Base-by-base conservation (phyloP, 305 asterid genomes). In the Solanum aculeatissimum region DNA sequence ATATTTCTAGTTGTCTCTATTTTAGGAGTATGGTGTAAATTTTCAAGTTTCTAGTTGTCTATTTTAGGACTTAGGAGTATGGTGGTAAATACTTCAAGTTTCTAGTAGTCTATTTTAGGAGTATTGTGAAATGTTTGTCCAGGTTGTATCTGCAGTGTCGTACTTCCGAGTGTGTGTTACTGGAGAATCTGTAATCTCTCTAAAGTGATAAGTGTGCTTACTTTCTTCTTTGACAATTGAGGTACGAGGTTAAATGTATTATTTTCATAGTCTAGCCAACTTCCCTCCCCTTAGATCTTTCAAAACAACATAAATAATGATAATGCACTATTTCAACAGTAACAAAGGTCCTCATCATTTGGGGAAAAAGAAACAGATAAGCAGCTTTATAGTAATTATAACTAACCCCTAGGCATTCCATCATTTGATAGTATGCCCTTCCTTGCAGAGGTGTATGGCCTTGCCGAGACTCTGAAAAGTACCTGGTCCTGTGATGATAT, bases 391-490 rank as follows among this genome's bases (percentile, higher is more conserved):
- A 23, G 29, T 40, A 71, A 55, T 87, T 83, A 19, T 60, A 18
- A 88, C 98, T 92, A 92, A 96, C 99, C 86, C 98, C 98, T 38
- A 95, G 96, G 82, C 98, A 95, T 87, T 95, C 99, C 98, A 96
- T 96, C 99, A 96, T 96, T 89, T 96, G 99, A 90, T 93, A 96
- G 89, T 96, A 96, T 42, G 99, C 98, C 88, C 98, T 94, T 14
- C 99, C 98, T 42, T 91, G 96, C 85, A 96, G 85, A 47, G 99
- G 99, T 86, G 99, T 92, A 88, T 96, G 99, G 72, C 99, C 99
- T 89, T 95, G 92, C 66, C 98, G 88, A 77, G 98, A 92, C 89
- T 93, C 98, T n/a, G 99, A 96, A 90, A 96, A 96, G 86, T 94
- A 96, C 84, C 99, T 92, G 55, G 99, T 96, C 99, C 99, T 96